Evolutionary conservation across 225 moss, liverwort and hornwort genomes (phyloP).

Genomic region (Polytrichum commune): DNA sequence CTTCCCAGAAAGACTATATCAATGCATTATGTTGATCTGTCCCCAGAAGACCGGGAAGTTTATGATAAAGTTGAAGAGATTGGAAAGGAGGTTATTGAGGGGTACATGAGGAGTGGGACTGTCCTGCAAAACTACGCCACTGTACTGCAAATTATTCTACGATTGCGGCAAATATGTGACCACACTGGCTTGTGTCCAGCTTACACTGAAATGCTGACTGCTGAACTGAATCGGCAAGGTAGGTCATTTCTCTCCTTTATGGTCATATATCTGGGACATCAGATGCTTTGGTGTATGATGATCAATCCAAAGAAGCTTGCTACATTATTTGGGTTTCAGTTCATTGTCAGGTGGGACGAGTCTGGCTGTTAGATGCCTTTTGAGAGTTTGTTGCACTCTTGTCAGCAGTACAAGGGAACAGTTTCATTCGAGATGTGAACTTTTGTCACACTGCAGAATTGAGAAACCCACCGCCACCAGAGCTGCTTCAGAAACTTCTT

Average conservation of each 20-base stretch:
- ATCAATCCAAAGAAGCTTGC: no score
- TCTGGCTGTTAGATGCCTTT: background rate
- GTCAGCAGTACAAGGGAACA: background rate
- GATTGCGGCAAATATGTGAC: conserved; percentile 56
- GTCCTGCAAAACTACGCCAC: conserved; percentile 59
- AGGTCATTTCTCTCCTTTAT: background rate
- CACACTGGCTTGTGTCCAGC: conserved; percentile 50
- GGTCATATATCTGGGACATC: no score
- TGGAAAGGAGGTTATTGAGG: conserved; percentile 46
- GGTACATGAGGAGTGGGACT: conserved; percentile 41
- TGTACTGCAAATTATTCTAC: conserved; percentile 49
- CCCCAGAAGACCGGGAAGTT: conserved; percentile 47
- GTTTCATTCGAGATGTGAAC: background rate
- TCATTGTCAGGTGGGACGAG: no score
- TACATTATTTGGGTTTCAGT: no score
- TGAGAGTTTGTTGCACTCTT: no score
- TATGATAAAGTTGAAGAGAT: conserved; percentile 58
- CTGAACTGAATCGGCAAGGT: conserved; percentile 31
- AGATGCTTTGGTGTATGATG: no score
- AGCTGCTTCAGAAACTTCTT: conserved; percentile 56
- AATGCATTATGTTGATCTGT: conserved; percentile 42
- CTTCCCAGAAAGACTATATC: conserved; percentile 49
- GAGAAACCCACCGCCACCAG: conserved; percentile 37
- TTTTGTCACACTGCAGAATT: conserved; percentile 20
- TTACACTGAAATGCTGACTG: conserved; percentile 28